Evolutionary conservation across 305 asterid genomes (phyloP), one percentile per base, ranked within the genome.

Genomic region (Fraxinus nigra): DNA sequence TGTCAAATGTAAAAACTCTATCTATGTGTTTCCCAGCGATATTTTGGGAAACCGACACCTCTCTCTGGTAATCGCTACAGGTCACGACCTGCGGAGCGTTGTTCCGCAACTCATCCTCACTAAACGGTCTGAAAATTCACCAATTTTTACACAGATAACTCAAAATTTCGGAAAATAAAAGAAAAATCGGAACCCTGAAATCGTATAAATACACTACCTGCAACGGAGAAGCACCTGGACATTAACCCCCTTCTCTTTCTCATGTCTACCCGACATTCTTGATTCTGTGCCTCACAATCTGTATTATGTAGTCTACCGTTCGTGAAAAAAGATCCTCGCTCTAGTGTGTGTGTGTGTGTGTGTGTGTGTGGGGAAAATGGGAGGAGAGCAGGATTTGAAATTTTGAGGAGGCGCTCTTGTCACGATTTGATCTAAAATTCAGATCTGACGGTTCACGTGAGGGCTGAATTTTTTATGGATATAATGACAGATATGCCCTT

Each of bases 201-300:
- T 35, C 54, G 24, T 4, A 80, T 18, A 40, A 16, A 82, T 14
- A 22, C 76, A 28, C 13, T 87, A 95, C 99, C 99, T 89, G 90
- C 99, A 95, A 38, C 99, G 98, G 76, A 95, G 97, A 30, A 95
- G 92, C 79, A 95, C 99, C 89, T 95, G 98, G 35, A 93, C 95
- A 78, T 93, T 94, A 2, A 94, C 98, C 0, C 98, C 93, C 73
- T 94, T 94, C 84, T 92, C 97, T 63, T 91, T 92, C 78, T 93
- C 97, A 72, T 88, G 91, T 79, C 97, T 92, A 84, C 79, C 72
- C 78, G 94, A 93, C 93, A 94, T 93, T 79, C 75, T 81, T 26
- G 79, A 18, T 63, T 7, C 76, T 70, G 24, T 16, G 46, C 24
- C 46, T 48, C 63, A 56, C 65, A 28, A 22, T 9, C 54, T 28